phyloP scores from a whole-genome alignment of 371 early-diverging fungal species.

The Mortierella polycephala region DNA sequence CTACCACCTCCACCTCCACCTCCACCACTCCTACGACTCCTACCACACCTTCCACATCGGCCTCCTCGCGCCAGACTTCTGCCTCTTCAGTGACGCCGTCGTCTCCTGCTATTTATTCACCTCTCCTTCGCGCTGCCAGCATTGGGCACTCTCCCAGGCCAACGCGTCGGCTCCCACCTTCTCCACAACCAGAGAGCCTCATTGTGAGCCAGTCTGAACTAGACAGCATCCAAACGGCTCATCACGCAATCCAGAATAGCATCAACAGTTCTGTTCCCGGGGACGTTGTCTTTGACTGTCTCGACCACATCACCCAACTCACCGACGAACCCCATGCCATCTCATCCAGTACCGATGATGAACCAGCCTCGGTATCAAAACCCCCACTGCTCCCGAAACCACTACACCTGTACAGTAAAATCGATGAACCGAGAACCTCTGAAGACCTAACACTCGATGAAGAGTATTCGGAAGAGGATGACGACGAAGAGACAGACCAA shows the following conservation, averaged over 20 bases:
- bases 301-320: neutral
- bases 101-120: conserved; percentile 24
- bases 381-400: conserved; percentile 32
- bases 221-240: conserved; percentile 2
- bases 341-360: neutral
- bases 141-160: conserved; percentile 9
- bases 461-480: conserved; percentile 38
- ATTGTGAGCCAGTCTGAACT: too few species aligned
- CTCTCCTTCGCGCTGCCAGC: conserved; percentile 18
- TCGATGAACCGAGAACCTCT: conserved; percentile 1
- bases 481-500: conserved; percentile 20
- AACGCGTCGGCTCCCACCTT: conserved; percentile 15
- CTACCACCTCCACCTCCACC: conserved; percentile 6
- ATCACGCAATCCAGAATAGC: neutral
- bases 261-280: neutral
- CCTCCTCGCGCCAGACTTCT: conserved; percentile 7
- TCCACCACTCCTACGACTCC: neutral
- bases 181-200: conserved; percentile 6
- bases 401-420: conserved; percentile 9
- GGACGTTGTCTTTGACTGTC: neutral
- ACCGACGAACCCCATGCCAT: conserved; percentile 2
- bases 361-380: neutral
- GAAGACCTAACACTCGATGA: conserved; percentile 18
- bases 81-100: conserved; percentile 8
- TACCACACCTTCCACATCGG: neutral